Percentiles rank a stretch among this genome's conserved stretches.
Conservation (phyloP, 345 rosid genomes). For the Pistacia vera region DNA sequence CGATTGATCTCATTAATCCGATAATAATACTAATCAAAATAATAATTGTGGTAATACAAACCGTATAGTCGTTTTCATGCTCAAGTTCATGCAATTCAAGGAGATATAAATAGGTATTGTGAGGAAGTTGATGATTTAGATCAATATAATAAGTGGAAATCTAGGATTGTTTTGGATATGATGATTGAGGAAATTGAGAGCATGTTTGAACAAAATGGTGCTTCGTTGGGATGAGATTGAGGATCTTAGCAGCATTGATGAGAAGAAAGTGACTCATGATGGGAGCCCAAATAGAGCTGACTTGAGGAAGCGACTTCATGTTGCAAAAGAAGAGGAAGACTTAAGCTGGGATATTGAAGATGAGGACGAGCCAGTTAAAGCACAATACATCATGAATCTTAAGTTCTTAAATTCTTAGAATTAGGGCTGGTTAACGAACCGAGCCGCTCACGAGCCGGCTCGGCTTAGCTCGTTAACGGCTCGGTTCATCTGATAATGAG, state of each 20-base stretch:
- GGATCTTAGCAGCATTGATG: too few relatives aligned
- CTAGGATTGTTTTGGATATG: constrained; percentile 53
- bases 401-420: background rate
- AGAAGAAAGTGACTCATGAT: too few relatives aligned
- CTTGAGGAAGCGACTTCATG: constrained; percentile 59
- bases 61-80: constrained; percentile 82
- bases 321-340: constrained; percentile 79
- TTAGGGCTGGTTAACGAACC: too few relatives aligned
- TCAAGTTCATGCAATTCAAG: constrained; percentile 60
- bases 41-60: constrained; percentile 31
- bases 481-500: too few relatives aligned
- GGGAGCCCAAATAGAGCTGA: constrained; percentile 16
- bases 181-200: constrained; percentile 49
- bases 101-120: constrained; percentile 62
- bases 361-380: constrained; percentile 45
- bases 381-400: background rate
- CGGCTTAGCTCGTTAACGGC: too few relatives aligned
- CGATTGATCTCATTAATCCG: constrained; percentile 59
- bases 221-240: too few relatives aligned
- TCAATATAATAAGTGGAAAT: constrained; percentile 69
- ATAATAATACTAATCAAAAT: constrained; percentile 31
- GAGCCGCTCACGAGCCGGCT: too few relatives aligned
- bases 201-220: constrained; percentile 20
- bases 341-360: constrained; percentile 93
- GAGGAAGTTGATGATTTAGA: constrained; percentile 78